Base-by-base conservation (phyloP, 2,329 filamentous ascomycete species). In the Pseudogymnoascus sp. region DNA sequence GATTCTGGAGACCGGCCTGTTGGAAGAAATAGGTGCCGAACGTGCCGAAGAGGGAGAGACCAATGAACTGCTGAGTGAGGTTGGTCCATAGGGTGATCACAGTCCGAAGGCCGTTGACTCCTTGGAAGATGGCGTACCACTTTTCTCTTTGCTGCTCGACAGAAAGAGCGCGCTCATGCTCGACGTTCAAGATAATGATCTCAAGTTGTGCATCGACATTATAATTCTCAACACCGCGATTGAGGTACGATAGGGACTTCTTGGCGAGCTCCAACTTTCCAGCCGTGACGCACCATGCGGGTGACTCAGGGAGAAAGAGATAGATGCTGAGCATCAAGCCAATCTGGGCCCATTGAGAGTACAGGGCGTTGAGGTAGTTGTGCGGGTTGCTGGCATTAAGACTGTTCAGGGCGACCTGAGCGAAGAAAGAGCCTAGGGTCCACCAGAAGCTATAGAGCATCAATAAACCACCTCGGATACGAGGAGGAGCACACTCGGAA, bases 301-400 rank as follows among this genome's bases (percentile, higher is more conserved):
- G 76, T 0, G 74, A 74, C 59, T 76, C 74, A 1, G 74, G 75
- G 3, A 78, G 65, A 11, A 74, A 60, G 5, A 74, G 9, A 44
- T 76, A 77, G 17, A 78, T 74, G 4, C 74, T 59, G 0, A 70
- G 59, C 69, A 77, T 77, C 5, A 73, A 31, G 0, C 75, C 77
- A 10, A 79, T 69, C 68, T 77, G 76, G 0, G 73, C 73, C 77
- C 77, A 79, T 68, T 79, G 75, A 0, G 76, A 77, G 60, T 77
- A 77, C 29, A 79, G 75, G 1, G 77, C 71, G 3, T 71, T 72
- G 5, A 71, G 68, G 62, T 72, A 78, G 50, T 77, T 66, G 17
- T 70, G 66, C 0, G 73, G 73, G 29, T 73, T 65, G 0, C 59
- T 60, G 7, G 65, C 61, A 40, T 71, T 71, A 1, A 78, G 67